A percentile compares a stretch with the other conserved stretches of the same genome.
These are phyloP conservation scores for Amoebophrya sp. DNA, from an alignment of 169 alveolate genomes.

Conservation along the genomic window DNA sequence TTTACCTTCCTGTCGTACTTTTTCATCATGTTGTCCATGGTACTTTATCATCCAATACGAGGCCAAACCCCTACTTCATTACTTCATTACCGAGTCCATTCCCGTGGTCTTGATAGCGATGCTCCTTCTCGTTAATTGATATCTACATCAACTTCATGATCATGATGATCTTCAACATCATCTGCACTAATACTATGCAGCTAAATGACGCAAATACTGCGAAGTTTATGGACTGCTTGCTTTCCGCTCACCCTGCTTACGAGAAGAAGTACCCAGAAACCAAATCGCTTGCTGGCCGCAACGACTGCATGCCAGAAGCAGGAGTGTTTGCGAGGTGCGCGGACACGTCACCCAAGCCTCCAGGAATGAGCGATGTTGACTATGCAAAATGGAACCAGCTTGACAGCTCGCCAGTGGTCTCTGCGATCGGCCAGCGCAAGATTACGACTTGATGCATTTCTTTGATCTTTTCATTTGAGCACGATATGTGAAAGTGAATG, in stretches of 20 bases:
- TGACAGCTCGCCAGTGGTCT: neutral
- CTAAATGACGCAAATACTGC: too few relatives aligned
- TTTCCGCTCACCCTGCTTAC: neutral
- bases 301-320: neutral
- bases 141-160: too few relatives aligned
- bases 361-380: neutral
- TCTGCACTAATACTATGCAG: too few relatives aligned
- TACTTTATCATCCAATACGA: too few relatives aligned
- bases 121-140: too few relatives aligned
- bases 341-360: neutral
- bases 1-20: too few relatives aligned
- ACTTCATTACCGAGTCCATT: too few relatives aligned
- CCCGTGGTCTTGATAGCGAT: too few relatives aligned
- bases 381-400: neutral
- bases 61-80: too few relatives aligned
- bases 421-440: neutral
- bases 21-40: too few relatives aligned
- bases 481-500: neutral
- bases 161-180: too few relatives aligned
- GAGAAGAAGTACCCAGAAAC: neutral
- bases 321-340: neutral
- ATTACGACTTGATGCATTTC: too few relatives aligned
- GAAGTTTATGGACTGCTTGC: neutral
- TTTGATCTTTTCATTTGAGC: neutral
- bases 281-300: neutral